A percentile compares a stretch with the other conserved stretches of the same genome.
These are phyloP conservation scores for Holtermannia corniformis DNA, from an alignment of 768 basidiomycete species.

Conservation along the genomic window DNA sequence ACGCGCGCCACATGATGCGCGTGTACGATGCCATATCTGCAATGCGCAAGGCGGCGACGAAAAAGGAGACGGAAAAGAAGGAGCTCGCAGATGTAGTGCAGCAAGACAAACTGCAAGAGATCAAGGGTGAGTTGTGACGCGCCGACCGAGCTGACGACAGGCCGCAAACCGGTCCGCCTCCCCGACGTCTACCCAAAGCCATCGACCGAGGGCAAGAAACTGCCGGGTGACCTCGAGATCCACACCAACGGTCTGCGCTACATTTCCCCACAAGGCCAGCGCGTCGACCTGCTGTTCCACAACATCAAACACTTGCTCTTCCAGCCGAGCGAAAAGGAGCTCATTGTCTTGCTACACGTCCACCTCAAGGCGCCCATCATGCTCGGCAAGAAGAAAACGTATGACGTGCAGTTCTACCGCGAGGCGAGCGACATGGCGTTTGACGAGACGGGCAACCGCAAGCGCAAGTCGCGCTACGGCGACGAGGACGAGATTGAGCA, in stretches of 20 bases:
- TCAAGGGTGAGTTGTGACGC: slow-evolving; percentile 52
- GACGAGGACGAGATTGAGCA: slow-evolving; percentile 99
- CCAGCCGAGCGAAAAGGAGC: slow-evolving; percentile 94
- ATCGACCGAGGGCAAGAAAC: slow-evolving; percentile 77
- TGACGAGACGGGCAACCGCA: slow-evolving; percentile 98
- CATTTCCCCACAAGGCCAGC: slow-evolving; percentile 75
- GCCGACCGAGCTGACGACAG: slow-evolving; percentile 15
- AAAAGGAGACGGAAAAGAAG: slow-evolving; percentile 93
- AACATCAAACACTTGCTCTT: slow-evolving; percentile 99
- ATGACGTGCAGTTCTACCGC: slow-evolving; percentile 98
- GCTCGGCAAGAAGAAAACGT: slow-evolving; percentile 94
- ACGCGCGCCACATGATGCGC: slow-evolving; percentile 77
- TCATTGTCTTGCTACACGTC: slow-evolving; percentile 86
- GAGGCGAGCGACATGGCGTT: slow-evolving; percentile 97
- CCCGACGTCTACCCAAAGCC: slow-evolving; percentile 89
- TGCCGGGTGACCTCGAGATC: slow-evolving; percentile 96
- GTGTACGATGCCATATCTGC: slow-evolving; percentile 88
- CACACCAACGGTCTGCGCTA: slow-evolving; percentile 96
- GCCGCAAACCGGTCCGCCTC: slow-evolving; percentile 67
- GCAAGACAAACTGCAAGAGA: slow-evolving; percentile 78
- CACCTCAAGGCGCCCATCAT: slow-evolving; percentile 93
- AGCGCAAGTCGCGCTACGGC: slow-evolving; percentile 90
- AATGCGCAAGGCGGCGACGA: slow-evolving; percentile 91
- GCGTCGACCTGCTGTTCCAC: slow-evolving; percentile 87
- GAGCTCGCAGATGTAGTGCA: slow-evolving; percentile 97